Percentiles rank a stretch among this genome's conserved stretches.
These are phyloP conservation scores for Saksenaea vasiformis DNA, from an alignment of 371 early-diverging fungal species.

Conservation along the genomic window DNA sequence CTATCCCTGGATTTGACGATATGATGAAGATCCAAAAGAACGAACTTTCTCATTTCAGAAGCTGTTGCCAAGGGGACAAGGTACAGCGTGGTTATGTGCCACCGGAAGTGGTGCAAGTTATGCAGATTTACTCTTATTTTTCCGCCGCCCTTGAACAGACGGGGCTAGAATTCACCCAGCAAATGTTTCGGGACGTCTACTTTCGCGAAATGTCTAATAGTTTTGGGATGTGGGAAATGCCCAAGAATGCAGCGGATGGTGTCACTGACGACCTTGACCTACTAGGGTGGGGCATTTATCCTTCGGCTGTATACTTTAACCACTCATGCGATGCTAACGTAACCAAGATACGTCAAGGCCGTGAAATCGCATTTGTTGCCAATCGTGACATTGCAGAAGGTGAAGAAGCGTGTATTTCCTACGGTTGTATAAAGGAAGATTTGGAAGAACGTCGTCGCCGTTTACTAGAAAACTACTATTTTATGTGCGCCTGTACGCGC, in stretches of 20 bases:
- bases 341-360: slow-evolving; percentile 47
- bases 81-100: slow-evolving; percentile 9
- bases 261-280: slow-evolving; percentile 51
- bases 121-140: slow-evolving; percentile 28
- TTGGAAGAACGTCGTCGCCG: slow-evolving; percentile 46
- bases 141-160: slow-evolving; percentile 8
- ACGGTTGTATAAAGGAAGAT: slow-evolving; percentile 53
- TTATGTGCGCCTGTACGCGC: slow-evolving; percentile 69
- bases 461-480: slow-evolving; percentile 64
- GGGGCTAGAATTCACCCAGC: slow-evolving; percentile 25
- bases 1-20: slow-evolving; percentile 16
- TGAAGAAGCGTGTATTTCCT: slow-evolving; percentile 75
- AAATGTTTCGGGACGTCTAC: slow-evolving; percentile 53
- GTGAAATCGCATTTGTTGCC: slow-evolving; percentile 63
- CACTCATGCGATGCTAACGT: slow-evolving; percentile 79
- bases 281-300: slow-evolving; percentile 68
- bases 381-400: slow-evolving; percentile 46
- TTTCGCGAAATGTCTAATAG: slow-evolving; percentile 69
- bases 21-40: slow-evolving; percentile 36
- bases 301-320: slow-evolving; percentile 78
- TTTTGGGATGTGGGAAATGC: slow-evolving; percentile 66
- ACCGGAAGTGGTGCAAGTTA: slow-evolving; percentile 17
- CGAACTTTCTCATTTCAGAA: slow-evolving; percentile 29
- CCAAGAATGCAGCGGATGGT: slow-evolving; percentile 12
- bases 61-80: background rate